These are phyloP conservation scores for Fraxinus baroniana DNA, from an alignment of 305 asterid genomes.

Conservation along the genomic window DNA sequence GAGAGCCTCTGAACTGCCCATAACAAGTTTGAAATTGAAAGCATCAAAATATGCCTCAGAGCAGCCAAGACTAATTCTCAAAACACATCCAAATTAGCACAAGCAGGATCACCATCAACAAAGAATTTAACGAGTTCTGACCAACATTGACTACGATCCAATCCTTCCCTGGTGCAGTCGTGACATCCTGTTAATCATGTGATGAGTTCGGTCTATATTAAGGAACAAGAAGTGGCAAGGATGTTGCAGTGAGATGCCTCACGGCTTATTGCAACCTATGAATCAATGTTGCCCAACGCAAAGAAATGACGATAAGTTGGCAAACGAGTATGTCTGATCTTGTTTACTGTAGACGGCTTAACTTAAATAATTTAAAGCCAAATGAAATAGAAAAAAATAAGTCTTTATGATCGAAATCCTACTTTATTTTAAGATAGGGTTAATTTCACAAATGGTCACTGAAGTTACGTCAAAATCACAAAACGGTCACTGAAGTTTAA, in stretches of 20 bases:
- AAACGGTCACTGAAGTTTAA: too few relatives aligned
- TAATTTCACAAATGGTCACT: too few relatives aligned
- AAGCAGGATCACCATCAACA: constrained; percentile 41
- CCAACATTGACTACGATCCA: constrained; percentile 32
- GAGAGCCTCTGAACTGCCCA: constrained; percentile 32
- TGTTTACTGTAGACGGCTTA: too few relatives aligned
- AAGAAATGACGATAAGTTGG: too few relatives aligned
- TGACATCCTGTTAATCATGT: constrained; percentile 25
- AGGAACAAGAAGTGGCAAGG: constrained; percentile 29
- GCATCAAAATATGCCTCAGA: constrained; percentile 34
- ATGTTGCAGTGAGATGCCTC: constrained; percentile 15
- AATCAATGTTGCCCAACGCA: too few relatives aligned
- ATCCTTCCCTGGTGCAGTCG: constrained; percentile 27
- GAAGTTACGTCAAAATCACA: too few relatives aligned
- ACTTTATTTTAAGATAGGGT: too few relatives aligned
- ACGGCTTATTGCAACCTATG: too few relatives aligned
- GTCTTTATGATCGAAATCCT: too few relatives aligned
- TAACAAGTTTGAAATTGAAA: constrained; percentile 28
- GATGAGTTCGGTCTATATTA: constrained; percentile 24
- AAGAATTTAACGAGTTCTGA: constrained; percentile 48
- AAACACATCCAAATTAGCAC: constrained; percentile 72
- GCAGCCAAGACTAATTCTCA: constrained; percentile 49
- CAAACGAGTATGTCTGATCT: too few relatives aligned
- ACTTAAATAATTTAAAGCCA: too few relatives aligned
- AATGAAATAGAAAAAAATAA: too few relatives aligned